Percentiles rank a stretch among this genome's conserved stretches.
Evolutionary conservation across 1,139 yeast species (phyloP).

Genomic region (Kurtzmaniella quercitrusa): DNA sequence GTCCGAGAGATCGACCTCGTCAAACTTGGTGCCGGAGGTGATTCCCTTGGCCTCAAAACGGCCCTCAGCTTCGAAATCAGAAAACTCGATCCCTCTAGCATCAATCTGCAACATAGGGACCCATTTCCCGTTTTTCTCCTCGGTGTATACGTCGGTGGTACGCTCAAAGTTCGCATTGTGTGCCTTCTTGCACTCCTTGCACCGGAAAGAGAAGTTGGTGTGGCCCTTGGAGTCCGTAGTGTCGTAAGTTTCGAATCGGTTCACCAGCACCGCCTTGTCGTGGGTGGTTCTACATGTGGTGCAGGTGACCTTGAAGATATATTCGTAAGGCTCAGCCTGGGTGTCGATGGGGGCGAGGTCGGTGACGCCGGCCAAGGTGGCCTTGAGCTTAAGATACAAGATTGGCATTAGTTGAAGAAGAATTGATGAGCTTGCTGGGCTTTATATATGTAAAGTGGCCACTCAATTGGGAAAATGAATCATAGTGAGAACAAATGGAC

Average conservation of each 20-base stretch:
- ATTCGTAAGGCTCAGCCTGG: constrained; percentile 61
- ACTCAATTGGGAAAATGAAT: neutral
- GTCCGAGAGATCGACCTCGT: constrained; percentile 69
- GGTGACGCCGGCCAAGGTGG: constrained; percentile 61
- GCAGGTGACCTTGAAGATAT: constrained; percentile 69
- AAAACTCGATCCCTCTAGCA: constrained; percentile 77
- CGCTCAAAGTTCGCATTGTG: constrained; percentile 35
- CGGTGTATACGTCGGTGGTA: constrained; percentile 25
- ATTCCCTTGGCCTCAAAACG: constrained; percentile 58
- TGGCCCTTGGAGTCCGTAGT: constrained; percentile 74
- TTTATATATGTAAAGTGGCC: neutral
- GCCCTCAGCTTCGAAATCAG: constrained; percentile 67
- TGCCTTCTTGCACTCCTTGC: constrained; percentile 57
- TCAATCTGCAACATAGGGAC: constrained; percentile 66
- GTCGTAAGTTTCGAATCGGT: constrained; percentile 57
- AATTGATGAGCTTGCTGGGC: too few relatives aligned
- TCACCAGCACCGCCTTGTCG: constrained; percentile 68
- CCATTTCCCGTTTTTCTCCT: constrained; percentile 24
- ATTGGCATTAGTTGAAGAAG: constrained; percentile 27
- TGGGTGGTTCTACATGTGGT: constrained; percentile 77
- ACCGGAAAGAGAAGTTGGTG: constrained; percentile 78
- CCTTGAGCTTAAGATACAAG: constrained; percentile 48
- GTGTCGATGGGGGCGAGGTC: constrained; percentile 63
- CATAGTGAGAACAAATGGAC: neutral
- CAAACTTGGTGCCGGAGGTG: constrained; percentile 49